phyloP scores from a whole-genome alignment of 768 basidiomycete genomes.

The Boletus vermiculosoides region DNA sequence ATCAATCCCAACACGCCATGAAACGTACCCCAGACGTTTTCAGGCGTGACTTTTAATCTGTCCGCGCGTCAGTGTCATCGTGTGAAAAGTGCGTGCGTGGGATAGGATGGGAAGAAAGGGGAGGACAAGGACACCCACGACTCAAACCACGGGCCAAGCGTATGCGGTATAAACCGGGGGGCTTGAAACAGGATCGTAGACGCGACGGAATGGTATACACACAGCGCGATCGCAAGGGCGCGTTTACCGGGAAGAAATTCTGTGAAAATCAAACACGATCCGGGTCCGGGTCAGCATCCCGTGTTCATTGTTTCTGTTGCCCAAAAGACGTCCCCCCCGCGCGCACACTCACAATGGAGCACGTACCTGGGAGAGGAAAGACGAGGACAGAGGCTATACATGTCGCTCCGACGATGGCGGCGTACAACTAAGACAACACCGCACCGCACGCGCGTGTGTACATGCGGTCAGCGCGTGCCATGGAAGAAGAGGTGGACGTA shows the following conservation, averaged over 20 bases:
- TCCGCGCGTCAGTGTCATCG: background rate
- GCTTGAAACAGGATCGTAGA: slow-evolving; percentile 75
- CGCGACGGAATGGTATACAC: slow-evolving; percentile 69
- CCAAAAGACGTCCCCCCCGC: too few species aligned
- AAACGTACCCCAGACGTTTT: slow-evolving; percentile 65
- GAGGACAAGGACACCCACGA: slow-evolving; percentile 41
- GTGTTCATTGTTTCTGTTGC: too few species aligned
- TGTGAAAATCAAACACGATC: background rate
- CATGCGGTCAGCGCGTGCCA: background rate
- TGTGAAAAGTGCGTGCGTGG: too few species aligned
- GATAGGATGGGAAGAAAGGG: background rate
- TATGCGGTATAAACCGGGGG: slow-evolving; percentile 76
- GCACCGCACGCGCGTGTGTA: background rate
- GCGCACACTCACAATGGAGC: background rate
- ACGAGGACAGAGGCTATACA: slow-evolving; percentile 64
- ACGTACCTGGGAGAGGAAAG: slow-evolving; percentile 65
- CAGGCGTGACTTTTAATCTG: slow-evolving; percentile 58
- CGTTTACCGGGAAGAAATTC: slow-evolving; percentile 87
- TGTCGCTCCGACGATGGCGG: slow-evolving; percentile 57
- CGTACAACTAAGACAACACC: slow-evolving; percentile 56
- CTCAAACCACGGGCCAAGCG: slow-evolving; percentile 62
- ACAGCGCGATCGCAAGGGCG: slow-evolving; percentile 72
- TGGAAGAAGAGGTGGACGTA: slow-evolving; percentile 24
- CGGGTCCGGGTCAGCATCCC: background rate
- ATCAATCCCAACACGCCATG: slow-evolving; percentile 72